Evolutionary conservation across 192 early-diverging fungal genomes (phyloP), one percentile per base, ranked within the genome.

Genomic region (Coemansia sp.): DNA sequence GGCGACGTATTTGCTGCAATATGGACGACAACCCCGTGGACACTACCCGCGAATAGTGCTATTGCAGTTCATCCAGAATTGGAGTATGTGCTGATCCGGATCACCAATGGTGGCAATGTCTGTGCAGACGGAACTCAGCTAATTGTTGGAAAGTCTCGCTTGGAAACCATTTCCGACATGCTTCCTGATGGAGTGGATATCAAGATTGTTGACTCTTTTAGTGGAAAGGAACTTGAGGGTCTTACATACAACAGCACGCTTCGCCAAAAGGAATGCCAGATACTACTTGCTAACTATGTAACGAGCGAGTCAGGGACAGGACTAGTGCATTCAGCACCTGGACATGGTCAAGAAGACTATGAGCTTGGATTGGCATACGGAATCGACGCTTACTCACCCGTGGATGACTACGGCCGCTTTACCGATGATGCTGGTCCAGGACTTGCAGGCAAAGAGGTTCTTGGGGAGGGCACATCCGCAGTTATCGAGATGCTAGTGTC

Each of bases 11-110:
- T 80, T 76, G 58, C 64, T 9, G 64, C 91, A 9, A 81, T 91
- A 12, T 93, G 91, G 91, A 91, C 89, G 2, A 93, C 91, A 0
- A 93, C 91, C 4, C 91, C 91, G 0, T 91, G 91, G 91, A 91
- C 88, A 4, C 67, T 93, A 9, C 91, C 91, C 0, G 88, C 91
- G 25, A 93, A 93, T 76, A 68, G 76, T 48, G 88, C 89, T 9
- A 83, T 89, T 53, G 84, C 87, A 1, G 85, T 93, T 6, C 81
- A 91, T 55, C 85, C 84, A 8, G 81, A 88, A 1, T 60, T 91
- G 16, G 74, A 67, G 21, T 93, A 93, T 55, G 82, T 77, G 2
- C 30, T 88, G 9, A 74, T 87, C 26, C 18, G 28, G 7, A 54
- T 80, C 22, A 12, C 48, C 7, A 60, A 69, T 19, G 52, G 3